These are phyloP conservation scores for Yamadazyma epiphylla DNA, from an alignment of 1,139 yeast genomes.

Conservation along the genomic window DNA sequence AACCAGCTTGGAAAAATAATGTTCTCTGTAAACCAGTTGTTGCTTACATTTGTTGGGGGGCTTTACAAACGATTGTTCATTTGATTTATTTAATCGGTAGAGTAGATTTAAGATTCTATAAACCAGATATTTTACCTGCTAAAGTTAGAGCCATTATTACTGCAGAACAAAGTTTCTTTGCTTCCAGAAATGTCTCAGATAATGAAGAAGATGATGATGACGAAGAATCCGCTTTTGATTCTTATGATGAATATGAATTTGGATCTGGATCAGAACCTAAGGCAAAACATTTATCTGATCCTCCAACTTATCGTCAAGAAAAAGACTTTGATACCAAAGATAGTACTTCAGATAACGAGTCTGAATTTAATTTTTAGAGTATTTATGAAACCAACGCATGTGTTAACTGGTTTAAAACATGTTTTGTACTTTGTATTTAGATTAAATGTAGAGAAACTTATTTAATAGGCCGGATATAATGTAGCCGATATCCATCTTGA, in stretches of 20 bases:
- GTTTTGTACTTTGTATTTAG: too few species aligned
- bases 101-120: slow-evolving; percentile 44
- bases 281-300: not conserved
- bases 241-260: slow-evolving; percentile 3
- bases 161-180: slow-evolving; percentile 34
- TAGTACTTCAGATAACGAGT: slow-evolving; percentile 11
- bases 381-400: too few species aligned
- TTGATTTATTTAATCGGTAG: slow-evolving; percentile 37
- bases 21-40: slow-evolving; percentile 21
- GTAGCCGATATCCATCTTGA: too few species aligned
- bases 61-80: slow-evolving; percentile 33
- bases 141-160: slow-evolving; percentile 37
- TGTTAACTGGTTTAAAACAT: too few species aligned
- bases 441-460: too few species aligned
- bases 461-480: too few species aligned
- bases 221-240: slow-evolving; percentile 6
- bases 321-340: slow-evolving; percentile 6
- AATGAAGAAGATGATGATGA: slow-evolving; percentile 6
- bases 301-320: not conserved
- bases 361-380: slow-evolving; percentile 13
- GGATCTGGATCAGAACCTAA: slow-evolving; percentile 2
- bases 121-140: slow-evolving; percentile 40
- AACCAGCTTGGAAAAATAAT: slow-evolving; percentile 8
- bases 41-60: slow-evolving; percentile 40
- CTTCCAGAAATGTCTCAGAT: slow-evolving; percentile 15